These are phyloP conservation scores for Metschnikowia aberdeeniae DNA, from an alignment of 805 yeast genomes.

Conservation along the genomic window DNA sequence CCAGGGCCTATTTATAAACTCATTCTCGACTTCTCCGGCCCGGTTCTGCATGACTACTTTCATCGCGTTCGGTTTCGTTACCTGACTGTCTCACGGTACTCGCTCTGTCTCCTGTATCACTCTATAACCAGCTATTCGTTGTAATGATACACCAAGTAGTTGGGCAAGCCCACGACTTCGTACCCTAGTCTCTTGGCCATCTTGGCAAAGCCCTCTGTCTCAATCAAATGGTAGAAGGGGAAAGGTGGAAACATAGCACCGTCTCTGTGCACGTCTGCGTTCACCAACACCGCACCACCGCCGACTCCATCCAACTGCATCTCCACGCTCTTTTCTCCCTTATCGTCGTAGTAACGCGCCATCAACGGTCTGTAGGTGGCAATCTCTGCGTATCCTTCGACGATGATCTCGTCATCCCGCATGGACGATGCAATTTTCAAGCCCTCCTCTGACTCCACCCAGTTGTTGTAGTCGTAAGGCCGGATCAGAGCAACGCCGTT, in stretches of 20 bases:
- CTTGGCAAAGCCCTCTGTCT: slow-evolving; percentile 97
- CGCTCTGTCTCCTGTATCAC: neutral
- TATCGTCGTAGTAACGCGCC: slow-evolving; percentile 78
- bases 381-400: slow-evolving; percentile 90
- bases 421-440: slow-evolving; percentile 64
- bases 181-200: slow-evolving; percentile 96
- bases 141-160: slow-evolving; percentile 87
- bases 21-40: too few species aligned
- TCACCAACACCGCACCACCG: slow-evolving; percentile 92
- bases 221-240: slow-evolving; percentile 94
- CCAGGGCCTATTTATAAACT: too few species aligned
- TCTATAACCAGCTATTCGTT: slow-evolving; percentile 51
- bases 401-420: slow-evolving; percentile 85
- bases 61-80: too few species aligned
- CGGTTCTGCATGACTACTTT: too few species aligned
- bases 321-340: slow-evolving; percentile 59
- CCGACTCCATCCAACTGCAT: slow-evolving; percentile 96
- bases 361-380: slow-evolving; percentile 93
- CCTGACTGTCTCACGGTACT: neutral
- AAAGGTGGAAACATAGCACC: slow-evolving; percentile 99
- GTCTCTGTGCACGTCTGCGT: slow-evolving; percentile 97
- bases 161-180: slow-evolving; percentile 88
- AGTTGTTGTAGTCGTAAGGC: slow-evolving; percentile 93
- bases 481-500: slow-evolving; percentile 58
- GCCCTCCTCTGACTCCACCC: slow-evolving; percentile 87